Evolutionary conservation across 768 basidiomycete species (phyloP).

Genomic region (Suillus subalutaceus): DNA sequence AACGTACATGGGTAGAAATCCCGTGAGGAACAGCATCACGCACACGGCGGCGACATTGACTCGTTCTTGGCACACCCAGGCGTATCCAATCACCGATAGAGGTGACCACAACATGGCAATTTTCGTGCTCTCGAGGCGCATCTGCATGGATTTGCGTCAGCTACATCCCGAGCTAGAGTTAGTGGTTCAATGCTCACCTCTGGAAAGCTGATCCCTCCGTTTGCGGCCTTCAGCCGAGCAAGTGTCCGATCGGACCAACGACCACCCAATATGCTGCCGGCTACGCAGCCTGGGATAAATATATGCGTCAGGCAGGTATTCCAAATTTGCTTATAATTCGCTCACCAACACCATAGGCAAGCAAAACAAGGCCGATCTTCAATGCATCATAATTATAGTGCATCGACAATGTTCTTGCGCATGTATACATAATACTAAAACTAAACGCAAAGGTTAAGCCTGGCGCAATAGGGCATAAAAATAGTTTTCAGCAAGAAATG

Average conservation of each 20-base stretch:
- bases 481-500: not conserved
- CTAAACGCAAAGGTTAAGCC: not conserved
- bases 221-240: not conserved
- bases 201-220: slow-evolving; percentile 29
- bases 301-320: not conserved
- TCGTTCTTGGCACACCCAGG: slow-evolving; percentile 70
- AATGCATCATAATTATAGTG: not conserved
- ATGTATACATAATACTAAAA: not conserved
- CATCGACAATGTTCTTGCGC: not conserved
- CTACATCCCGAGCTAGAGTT: not conserved
- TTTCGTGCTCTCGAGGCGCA: slow-evolving; percentile 70
- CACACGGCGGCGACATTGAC: slow-evolving; percentile 70
- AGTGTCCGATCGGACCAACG: not conserved
- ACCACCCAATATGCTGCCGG: not conserved
- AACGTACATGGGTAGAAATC: slow-evolving; percentile 69
- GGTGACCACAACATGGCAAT: slow-evolving; percentile 56
- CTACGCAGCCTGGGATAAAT: not conserved
- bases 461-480: not conserved
- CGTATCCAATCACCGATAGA: slow-evolving; percentile 65
- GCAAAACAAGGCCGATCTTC: not conserved
- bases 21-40: slow-evolving; percentile 69
- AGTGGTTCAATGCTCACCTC: slow-evolving; percentile 49
- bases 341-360: not conserved
- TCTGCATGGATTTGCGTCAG: slow-evolving; percentile 40
- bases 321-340: not conserved